phyloP scores from a whole-genome alignment of 192 early-diverging fungal genomes.

The Funneliformis geosporum region DNA sequence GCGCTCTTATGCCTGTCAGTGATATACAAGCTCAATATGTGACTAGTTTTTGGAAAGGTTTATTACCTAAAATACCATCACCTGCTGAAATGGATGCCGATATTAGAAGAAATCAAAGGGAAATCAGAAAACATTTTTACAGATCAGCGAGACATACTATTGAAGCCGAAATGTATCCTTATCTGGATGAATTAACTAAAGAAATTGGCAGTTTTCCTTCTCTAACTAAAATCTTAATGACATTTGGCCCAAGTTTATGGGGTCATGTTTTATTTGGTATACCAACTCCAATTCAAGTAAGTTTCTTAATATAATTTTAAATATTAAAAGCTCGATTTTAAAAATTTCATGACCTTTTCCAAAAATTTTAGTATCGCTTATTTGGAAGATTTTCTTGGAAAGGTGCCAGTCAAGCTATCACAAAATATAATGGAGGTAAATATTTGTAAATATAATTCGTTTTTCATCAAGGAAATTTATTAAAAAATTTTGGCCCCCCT shows the following conservation, averaged over 20 bases:
- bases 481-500: too few species aligned
- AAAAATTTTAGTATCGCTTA: too few species aligned
- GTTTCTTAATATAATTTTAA: background rate
- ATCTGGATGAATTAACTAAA: constrained; percentile 49
- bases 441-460: too few species aligned
- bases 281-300: constrained; percentile 32
- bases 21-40: constrained; percentile 60
- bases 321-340: too few species aligned
- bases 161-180: constrained; percentile 48
- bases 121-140: constrained; percentile 33
- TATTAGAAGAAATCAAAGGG: constrained; percentile 34
- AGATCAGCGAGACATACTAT: constrained; percentile 53
- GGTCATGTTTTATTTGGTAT: constrained; percentile 35
- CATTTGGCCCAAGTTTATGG: constrained; percentile 33
- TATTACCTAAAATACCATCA: constrained; percentile 41
- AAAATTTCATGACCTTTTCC: too few species aligned
- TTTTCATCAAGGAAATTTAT: too few species aligned
- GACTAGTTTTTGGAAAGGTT: constrained; percentile 45
- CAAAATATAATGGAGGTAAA: too few species aligned
- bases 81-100: constrained; percentile 49
- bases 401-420: too few species aligned
- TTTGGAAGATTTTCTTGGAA: too few species aligned
- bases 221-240: constrained; percentile 35
- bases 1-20: constrained; percentile 55
- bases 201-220: constrained; percentile 51